These are phyloP conservation scores for Pontederia paniculata DNA, from an alignment of 176 grass and related monocot genomes.

Conservation along the genomic window DNA sequence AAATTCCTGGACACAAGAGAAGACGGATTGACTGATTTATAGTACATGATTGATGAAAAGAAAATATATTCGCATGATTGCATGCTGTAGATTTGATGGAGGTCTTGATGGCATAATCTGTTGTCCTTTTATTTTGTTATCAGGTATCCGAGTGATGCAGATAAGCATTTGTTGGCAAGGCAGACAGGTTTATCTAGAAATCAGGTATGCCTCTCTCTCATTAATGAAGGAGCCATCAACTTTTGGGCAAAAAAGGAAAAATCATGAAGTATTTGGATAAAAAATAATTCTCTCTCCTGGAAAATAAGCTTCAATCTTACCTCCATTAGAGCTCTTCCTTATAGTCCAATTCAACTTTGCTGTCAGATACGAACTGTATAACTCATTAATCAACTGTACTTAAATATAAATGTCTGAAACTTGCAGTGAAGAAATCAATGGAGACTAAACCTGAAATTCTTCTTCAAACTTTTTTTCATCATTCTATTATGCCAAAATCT, in stretches of 20 bases:
- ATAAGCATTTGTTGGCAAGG: slow-evolving; percentile 97
- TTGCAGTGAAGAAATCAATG: too few relatives aligned
- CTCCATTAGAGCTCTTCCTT: too few relatives aligned
- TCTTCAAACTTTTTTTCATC: too few relatives aligned
- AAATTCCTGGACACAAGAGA: background rate
- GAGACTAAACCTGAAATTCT: too few relatives aligned
- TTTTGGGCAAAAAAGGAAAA: background rate
- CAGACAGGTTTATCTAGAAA: slow-evolving; percentile 97
- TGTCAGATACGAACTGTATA: too few relatives aligned
- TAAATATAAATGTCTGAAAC: too few relatives aligned
- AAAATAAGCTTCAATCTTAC: background rate
- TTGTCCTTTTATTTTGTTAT: slow-evolving; percentile 22
- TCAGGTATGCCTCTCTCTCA: slow-evolving; percentile 40
- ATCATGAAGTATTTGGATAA: too few relatives aligned
- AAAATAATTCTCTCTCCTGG: background rate
- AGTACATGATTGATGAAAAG: too few relatives aligned
- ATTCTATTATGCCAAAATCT: too few relatives aligned
- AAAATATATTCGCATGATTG: background rate
- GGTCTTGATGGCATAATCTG: slow-evolving; percentile 9
- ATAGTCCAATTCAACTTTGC: too few relatives aligned
- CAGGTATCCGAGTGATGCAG: slow-evolving; percentile 97
- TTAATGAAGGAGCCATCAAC: background rate
- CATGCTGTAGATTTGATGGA: background rate
- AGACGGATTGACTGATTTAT: background rate
- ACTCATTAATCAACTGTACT: too few relatives aligned